Evolutionary conservation across 2,329 filamentous ascomycete genomes (phyloP).

Genomic region (Coniochaeta ligniaria): DNA sequence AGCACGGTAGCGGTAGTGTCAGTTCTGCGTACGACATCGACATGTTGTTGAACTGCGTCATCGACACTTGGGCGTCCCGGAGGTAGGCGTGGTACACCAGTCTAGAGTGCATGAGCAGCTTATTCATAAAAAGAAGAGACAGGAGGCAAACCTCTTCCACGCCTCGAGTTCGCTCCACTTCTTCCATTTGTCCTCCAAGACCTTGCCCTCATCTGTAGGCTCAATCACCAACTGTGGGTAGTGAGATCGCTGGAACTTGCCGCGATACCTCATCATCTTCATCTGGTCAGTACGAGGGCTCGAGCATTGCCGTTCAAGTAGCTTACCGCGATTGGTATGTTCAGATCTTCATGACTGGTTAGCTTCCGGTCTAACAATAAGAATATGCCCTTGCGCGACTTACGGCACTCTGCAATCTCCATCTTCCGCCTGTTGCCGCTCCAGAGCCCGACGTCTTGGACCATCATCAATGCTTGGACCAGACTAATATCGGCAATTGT

Average conservation of each 20-base stretch:
- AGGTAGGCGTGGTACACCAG: slow-evolving; percentile 59
- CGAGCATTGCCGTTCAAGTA: neutral
- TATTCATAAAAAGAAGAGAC: neutral
- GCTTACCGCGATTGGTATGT: slow-evolving; percentile 16
- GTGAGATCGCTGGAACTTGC: slow-evolving; percentile 49
- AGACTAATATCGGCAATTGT: slow-evolving; percentile 38
- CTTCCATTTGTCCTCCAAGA: slow-evolving; percentile 58
- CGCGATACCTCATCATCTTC: slow-evolving; percentile 46
- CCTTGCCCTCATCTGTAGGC: slow-evolving; percentile 46
- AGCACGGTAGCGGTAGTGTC: slow-evolving; percentile 56
- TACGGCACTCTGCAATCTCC: slow-evolving; percentile 49
- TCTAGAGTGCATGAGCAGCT: slow-evolving; percentile 19
- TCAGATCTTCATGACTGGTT: slow-evolving; percentile 12
- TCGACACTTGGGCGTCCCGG: slow-evolving; percentile 60
- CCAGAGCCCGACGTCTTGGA: slow-evolving; percentile 45
- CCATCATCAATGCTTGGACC: slow-evolving; percentile 40
- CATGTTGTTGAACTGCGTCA: slow-evolving; percentile 57
- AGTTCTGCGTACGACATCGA: slow-evolving; percentile 64
- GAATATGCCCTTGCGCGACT: slow-evolving; percentile 8
- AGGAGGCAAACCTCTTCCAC: slow-evolving; percentile 46
- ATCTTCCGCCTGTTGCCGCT: slow-evolving; percentile 48
- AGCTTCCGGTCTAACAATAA: neutral
- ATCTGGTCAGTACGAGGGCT: slow-evolving; percentile 10
- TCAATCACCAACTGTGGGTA: slow-evolving; percentile 44
- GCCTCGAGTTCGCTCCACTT: slow-evolving; percentile 58